phyloP scores from a whole-genome alignment of 371 early-diverging fungal species.

The Rhizopus sp. region DNA sequence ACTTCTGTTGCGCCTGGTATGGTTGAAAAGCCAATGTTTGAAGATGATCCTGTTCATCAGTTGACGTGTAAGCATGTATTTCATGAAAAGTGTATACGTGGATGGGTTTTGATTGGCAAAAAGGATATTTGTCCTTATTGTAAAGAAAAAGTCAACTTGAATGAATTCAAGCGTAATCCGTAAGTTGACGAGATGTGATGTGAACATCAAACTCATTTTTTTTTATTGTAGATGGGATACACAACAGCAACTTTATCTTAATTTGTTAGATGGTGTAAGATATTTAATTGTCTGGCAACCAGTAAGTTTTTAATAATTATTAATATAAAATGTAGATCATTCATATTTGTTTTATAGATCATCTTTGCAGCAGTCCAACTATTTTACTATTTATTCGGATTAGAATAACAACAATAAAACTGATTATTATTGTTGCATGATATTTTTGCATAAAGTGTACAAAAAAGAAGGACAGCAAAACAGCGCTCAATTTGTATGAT shows the following conservation, averaged over 20 bases:
- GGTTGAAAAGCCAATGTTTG: slow-evolving; percentile 24
- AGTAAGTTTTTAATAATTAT: slow-evolving; percentile 36
- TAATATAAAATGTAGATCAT: not conserved
- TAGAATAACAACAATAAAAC: slow-evolving; percentile 23
- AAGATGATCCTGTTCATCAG: slow-evolving; percentile 61
- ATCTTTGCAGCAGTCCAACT: slow-evolving; percentile 50
- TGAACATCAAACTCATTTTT: slow-evolving; percentile 1
- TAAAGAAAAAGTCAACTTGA: slow-evolving; percentile 86
- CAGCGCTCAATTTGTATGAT: slow-evolving; percentile 1
- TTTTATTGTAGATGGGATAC: slow-evolving; percentile 60
- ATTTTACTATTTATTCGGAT: slow-evolving; percentile 45
- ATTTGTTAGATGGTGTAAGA: slow-evolving; percentile 78
- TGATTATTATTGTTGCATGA: not conserved
- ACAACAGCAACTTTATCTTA: slow-evolving; percentile 76
- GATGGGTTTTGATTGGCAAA: slow-evolving; percentile 94
- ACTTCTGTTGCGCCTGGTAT: slow-evolving; percentile 25
- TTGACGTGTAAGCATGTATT: slow-evolving; percentile 80
- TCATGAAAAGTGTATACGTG: slow-evolving; percentile 93
- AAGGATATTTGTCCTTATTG: slow-evolving; percentile 95
- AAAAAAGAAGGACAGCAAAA: slow-evolving; percentile 3
- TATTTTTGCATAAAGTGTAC: not conserved
- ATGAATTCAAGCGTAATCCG: slow-evolving; percentile 77
- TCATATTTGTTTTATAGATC: slow-evolving; percentile 25
- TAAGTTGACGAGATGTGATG: slow-evolving; percentile 34
- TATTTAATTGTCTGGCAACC: slow-evolving; percentile 87